Percentiles rank a stretch among this genome's conserved stretches.
phyloP scores from a whole-genome alignment of 1,284 basidiomycete species.

The Kalmanozyma brasiliensis region DNA sequence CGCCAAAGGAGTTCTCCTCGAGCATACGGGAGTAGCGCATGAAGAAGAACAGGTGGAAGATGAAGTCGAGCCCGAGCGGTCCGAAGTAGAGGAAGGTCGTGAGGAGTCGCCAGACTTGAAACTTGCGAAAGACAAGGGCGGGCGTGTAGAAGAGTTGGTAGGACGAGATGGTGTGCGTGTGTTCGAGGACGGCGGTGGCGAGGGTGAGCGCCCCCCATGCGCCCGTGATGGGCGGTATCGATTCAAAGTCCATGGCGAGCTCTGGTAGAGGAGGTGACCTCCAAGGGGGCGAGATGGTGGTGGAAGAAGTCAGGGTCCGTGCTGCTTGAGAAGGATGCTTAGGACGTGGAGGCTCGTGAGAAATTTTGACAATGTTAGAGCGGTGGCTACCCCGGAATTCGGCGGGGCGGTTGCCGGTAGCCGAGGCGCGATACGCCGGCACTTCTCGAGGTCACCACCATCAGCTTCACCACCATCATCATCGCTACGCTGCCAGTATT shows the following conservation, averaged over 20 bases:
- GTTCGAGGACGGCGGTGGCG: conserved; percentile 50
- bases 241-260: conserved; percentile 59
- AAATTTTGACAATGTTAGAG: not conserved
- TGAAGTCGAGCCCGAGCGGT: conserved; percentile 82
- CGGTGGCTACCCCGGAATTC: not conserved
- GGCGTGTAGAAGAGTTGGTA: conserved; percentile 64
- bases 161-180: conserved; percentile 54
- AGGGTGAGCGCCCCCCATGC: conserved; percentile 55
- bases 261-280: not conserved
- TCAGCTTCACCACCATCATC: conserved; percentile 4
- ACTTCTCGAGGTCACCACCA: too few relatives aligned
- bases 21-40: conserved; percentile 96
- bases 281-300: not conserved
- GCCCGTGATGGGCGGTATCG: conserved; percentile 61
- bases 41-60: conserved; percentile 98
- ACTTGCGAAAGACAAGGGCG: conserved; percentile 51
- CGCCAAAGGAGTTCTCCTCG: conserved; percentile 93
- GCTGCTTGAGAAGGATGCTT: conserved; percentile 2
- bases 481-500: not conserved
- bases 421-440: too few relatives aligned
- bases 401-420: not conserved
- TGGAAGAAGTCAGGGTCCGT: not conserved
- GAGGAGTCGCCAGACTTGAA: conserved; percentile 83
- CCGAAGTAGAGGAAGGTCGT: conserved; percentile 98
- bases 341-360: conserved; percentile 6